phyloP scores from a whole-genome alignment of 768 basidiomycete genomes.

The Podaxis sp. region DNA sequence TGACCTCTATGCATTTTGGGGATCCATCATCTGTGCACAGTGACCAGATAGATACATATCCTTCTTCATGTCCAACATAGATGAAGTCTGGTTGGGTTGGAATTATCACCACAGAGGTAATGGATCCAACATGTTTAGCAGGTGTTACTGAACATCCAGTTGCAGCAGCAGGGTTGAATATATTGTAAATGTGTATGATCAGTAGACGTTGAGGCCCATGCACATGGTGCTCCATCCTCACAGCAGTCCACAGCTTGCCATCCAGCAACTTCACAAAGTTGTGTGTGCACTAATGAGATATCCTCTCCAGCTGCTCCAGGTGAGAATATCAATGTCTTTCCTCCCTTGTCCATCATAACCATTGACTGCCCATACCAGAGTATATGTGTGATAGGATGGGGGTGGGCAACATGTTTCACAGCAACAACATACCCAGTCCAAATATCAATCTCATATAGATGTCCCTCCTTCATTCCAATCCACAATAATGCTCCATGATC shows the following conservation, averaged over 20 bases:
- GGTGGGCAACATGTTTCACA: conserved; percentile 61
- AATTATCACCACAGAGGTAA: conserved; percentile 78
- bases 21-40: conserved; percentile 51
- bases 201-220: conserved; percentile 50
- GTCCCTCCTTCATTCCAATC: conserved; percentile 91
- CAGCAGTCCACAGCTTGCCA: conserved; percentile 83
- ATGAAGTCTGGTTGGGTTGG: conserved; percentile 65
- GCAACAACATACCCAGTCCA: conserved; percentile 56
- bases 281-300: conserved; percentile 45
- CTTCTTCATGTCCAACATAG: conserved; percentile 92
- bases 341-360: conserved; percentile 82
- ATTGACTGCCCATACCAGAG: conserved; percentile 71
- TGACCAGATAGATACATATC: conserved; percentile 83
- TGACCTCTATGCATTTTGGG: conserved; percentile 68
- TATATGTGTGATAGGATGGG: conserved; percentile 66
- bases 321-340: conserved; percentile 78
- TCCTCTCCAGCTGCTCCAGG: conserved; percentile 40
- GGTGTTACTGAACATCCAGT: conserved; percentile 56
- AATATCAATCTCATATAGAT: conserved; percentile 80
- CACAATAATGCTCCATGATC: conserved; percentile 70
- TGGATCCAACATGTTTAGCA: conserved; percentile 73
- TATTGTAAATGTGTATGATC: conserved; percentile 79
- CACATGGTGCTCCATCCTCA: conserved; percentile 41
- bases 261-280: conserved; percentile 64
- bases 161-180: conserved; percentile 54